Conservation (phyloP, 179 eudicot genomes). For the Beta corolliflora region DNA sequence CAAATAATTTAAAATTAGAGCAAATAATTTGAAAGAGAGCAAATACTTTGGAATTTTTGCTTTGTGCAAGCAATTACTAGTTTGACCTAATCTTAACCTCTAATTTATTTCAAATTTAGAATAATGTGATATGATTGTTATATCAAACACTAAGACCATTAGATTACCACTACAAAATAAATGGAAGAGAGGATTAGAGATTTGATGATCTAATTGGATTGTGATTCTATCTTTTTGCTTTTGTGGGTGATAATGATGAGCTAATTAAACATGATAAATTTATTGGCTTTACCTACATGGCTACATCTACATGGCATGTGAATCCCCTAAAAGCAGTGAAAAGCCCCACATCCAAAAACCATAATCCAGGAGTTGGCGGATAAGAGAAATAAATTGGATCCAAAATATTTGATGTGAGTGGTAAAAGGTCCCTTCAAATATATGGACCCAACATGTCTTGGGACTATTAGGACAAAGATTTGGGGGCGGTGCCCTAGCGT, state of each 20-base stretch:
- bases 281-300: slow-evolving; percentile 4
- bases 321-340: neutral
- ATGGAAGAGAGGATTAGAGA: neutral
- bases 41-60: too few relatives aligned
- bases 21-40: too few relatives aligned
- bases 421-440: slow-evolving; percentile 3
- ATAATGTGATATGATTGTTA: neutral
- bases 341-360: slow-evolving; percentile 21
- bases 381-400: slow-evolving; percentile 19
- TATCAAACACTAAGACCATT: neutral
- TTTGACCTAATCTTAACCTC: neutral
- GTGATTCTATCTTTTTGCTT: neutral
- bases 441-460: slow-evolving; percentile 33
- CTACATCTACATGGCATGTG: slow-evolving; percentile 14
- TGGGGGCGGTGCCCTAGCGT: slow-evolving; percentile 40
- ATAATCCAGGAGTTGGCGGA: slow-evolving; percentile 30
- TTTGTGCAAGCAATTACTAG: neutral
- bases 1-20: too few relatives aligned
- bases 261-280: neutral
- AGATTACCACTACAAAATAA: neutral
- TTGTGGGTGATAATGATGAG: neutral
- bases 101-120: neutral
- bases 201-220: slow-evolving; percentile 8
- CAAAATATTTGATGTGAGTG: neutral
- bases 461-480: slow-evolving; percentile 35